A percentile compares a stretch with the other conserved stretches of the same genome.
Conservation (phyloP, 306 rosid species). For the Hippophae rhamnoides region DNA sequence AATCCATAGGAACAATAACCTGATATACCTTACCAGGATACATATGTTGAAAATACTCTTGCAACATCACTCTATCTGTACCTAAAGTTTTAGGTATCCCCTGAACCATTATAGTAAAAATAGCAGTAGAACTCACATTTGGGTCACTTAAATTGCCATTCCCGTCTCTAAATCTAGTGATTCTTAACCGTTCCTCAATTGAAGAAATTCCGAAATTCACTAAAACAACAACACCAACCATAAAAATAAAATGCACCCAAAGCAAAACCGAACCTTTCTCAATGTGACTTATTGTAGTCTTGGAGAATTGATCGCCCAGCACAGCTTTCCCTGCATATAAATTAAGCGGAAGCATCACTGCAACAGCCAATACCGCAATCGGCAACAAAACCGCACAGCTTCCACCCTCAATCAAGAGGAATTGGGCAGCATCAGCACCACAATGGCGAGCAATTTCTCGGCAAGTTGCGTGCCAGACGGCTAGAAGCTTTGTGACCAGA, state of each 20-base stretch:
- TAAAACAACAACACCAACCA: constrained; percentile 43
- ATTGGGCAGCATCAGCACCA: constrained; percentile 94
- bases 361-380: constrained; percentile 39
- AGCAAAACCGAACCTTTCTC: constrained; percentile 69
- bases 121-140: constrained; percentile 53
- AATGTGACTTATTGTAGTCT: constrained; percentile 73
- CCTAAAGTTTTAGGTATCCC: constrained; percentile 76
- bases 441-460: constrained; percentile 83
- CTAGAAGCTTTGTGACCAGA: constrained; percentile 64
- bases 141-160: constrained; percentile 76
- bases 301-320: constrained; percentile 64
- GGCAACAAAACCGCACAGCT: constrained; percentile 61
- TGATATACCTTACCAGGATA: constrained; percentile 86
- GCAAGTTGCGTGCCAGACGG: constrained; percentile 85
- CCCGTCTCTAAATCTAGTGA: constrained; percentile 84
- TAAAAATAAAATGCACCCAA: constrained; percentile 82
- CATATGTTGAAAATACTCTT: constrained; percentile 72
- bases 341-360: constrained; percentile 62
- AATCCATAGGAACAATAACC: constrained; percentile 77
- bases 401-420: constrained; percentile 86
- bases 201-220: constrained; percentile 74
- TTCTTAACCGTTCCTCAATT: constrained; percentile 47
- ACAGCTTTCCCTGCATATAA: constrained; percentile 56
- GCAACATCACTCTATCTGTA: constrained; percentile 50
- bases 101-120: constrained; percentile 88